Percentiles rank a stretch among this genome's conserved stretches.
These are phyloP conservation scores for Aureoboletus auriporus DNA, from an alignment of 768 basidiomycete species.

Conservation along the genomic window DNA sequence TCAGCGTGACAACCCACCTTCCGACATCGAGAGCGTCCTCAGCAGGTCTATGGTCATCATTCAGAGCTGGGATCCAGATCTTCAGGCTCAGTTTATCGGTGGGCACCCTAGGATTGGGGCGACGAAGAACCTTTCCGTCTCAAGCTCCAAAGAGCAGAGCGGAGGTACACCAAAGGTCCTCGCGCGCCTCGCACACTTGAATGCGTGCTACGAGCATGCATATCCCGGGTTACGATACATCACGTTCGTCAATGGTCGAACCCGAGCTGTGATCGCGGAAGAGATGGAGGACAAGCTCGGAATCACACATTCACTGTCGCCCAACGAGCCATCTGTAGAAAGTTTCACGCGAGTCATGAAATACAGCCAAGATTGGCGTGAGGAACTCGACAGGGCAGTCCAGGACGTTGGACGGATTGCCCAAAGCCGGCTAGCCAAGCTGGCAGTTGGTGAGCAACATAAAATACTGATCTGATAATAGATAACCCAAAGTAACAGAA, in stretches of 20 bases:
- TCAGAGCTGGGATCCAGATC: slow-evolving; percentile 45
- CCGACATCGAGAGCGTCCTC: slow-evolving; percentile 51
- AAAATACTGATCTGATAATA: not conserved
- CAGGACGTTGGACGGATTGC: slow-evolving; percentile 74
- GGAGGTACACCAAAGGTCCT: slow-evolving; percentile 58
- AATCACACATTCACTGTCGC: slow-evolving; percentile 46
- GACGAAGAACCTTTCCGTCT: slow-evolving; percentile 62
- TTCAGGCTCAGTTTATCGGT: slow-evolving; percentile 62
- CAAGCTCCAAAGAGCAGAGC: slow-evolving; percentile 82
- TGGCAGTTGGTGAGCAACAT: slow-evolving; percentile 7
- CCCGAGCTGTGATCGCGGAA: slow-evolving; percentile 61
- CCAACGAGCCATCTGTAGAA: slow-evolving; percentile 32
- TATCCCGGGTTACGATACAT: slow-evolving; percentile 83
- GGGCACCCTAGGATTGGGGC: slow-evolving; percentile 92
- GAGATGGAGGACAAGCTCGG: slow-evolving; percentile 75
- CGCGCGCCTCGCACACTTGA: slow-evolving; percentile 67
- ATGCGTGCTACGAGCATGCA: slow-evolving; percentile 66
- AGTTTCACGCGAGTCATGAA: slow-evolving; percentile 36
- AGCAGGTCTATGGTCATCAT: slow-evolving; percentile 48
- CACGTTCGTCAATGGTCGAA: slow-evolving; percentile 88
- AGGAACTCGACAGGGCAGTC: slow-evolving; percentile 71
- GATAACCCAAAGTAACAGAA: not conserved
- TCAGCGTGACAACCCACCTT: slow-evolving; percentile 29
- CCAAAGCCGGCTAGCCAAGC: slow-evolving; percentile 52
- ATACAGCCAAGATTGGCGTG: slow-evolving; percentile 49